Evolutionary conservation across 495 filamentous ascomycete genomes (phyloP).

Genomic region (Tetracladium setigerum): DNA sequence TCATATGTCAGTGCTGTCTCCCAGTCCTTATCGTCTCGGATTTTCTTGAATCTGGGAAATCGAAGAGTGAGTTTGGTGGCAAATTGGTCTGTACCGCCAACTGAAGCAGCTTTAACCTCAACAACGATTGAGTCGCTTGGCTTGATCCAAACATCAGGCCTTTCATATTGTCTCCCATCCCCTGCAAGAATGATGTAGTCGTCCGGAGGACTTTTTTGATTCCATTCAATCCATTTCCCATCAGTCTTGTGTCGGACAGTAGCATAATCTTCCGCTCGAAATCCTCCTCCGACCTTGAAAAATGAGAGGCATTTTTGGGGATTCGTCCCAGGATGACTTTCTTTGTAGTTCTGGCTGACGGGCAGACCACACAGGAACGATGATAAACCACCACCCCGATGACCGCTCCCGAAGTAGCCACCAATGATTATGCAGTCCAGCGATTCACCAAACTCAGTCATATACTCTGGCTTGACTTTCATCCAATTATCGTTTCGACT

Average conservation of each 20-base stretch:
- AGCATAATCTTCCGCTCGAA: constrained; percentile 77
- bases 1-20: constrained; percentile 64
- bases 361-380: constrained; percentile 85
- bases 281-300: constrained; percentile 92
- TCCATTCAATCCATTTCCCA: constrained; percentile 86
- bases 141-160: constrained; percentile 89
- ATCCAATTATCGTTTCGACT: constrained; percentile 96
- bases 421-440: constrained; percentile 86
- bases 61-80: constrained; percentile 71
- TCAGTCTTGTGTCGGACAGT: constrained; percentile 77
- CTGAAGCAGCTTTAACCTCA: constrained; percentile 83
- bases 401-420: constrained; percentile 86
- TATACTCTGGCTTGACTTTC: constrained; percentile 98
- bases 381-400: constrained; percentile 71
- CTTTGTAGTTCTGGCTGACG: constrained; percentile 59
- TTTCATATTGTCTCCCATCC: constrained; percentile 62
- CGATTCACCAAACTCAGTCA: constrained; percentile 92
- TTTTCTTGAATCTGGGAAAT: constrained; percentile 82
- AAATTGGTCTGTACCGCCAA: constrained; percentile 67
- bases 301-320: constrained; percentile 81
- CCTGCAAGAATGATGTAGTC: constrained; percentile 78
- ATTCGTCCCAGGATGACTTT: constrained; percentile 34
- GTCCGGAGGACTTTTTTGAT: constrained; percentile 68
- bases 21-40: constrained; percentile 82
- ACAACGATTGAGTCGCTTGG: constrained; percentile 83